Evolutionary conservation across 2,329 filamentous ascomycete genomes (phyloP).

Genomic region (Aspergillus felis): DNA sequence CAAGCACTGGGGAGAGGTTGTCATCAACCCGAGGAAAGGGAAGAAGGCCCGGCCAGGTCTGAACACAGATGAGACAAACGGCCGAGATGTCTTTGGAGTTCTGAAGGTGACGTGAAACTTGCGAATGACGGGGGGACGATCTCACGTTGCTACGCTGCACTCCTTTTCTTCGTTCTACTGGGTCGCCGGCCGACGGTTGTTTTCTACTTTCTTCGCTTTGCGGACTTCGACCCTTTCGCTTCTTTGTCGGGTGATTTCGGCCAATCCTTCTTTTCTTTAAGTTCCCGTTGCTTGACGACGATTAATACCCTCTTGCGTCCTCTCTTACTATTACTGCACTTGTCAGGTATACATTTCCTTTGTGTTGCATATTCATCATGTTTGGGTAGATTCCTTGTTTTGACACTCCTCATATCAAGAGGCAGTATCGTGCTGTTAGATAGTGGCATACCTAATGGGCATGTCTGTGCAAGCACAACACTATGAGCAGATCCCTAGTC

Average conservation of each 20-base stretch:
- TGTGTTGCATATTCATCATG: neutral
- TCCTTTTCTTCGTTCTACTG: constrained; percentile 14
- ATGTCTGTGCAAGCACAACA: neutral
- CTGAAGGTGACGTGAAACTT: constrained; percentile 29
- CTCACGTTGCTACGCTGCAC: constrained; percentile 9
- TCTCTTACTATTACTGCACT: neutral
- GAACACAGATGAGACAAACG: constrained; percentile 17
- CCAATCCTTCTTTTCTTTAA: constrained; percentile 2
- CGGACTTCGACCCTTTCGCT: constrained; percentile 9
- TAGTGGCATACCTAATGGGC: neutral
- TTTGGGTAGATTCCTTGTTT: neutral
- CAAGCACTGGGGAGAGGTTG: constrained; percentile 44
- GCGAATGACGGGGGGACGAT: constrained; percentile 4
- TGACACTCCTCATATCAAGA: neutral
- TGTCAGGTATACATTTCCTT: constrained; percentile 1
- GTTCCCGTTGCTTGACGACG: neutral
- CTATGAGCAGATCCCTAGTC: neutral
- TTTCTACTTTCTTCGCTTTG: constrained; percentile 6
- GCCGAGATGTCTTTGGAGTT: constrained; percentile 39
- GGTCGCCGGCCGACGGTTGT: constrained; percentile 28
- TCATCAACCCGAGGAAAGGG: constrained; percentile 36
- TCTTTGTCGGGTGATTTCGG: neutral
- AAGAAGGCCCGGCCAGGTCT: constrained; percentile 27
- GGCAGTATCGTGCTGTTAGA: neutral
- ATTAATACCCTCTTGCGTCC: constrained; percentile 1